These are phyloP conservation scores for Eutrema yunnanense DNA, from an alignment of 345 rosid species.

Conservation along the genomic window DNA sequence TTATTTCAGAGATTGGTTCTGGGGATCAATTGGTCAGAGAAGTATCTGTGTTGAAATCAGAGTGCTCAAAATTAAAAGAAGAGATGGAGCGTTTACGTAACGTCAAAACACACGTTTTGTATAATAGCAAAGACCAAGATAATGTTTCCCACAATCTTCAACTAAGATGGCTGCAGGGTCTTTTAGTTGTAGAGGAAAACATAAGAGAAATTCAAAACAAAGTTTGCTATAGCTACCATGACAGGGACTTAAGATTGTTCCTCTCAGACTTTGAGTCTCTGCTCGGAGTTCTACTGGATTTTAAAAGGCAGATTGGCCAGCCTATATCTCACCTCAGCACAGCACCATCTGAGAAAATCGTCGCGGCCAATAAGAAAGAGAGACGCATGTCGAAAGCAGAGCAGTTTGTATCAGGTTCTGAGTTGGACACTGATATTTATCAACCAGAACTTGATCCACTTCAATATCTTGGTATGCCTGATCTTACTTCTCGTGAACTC, in stretches of 20 bases:
- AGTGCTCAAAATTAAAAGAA: slow-evolving; percentile 66
- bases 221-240: slow-evolving; percentile 58
- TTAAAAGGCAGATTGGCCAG: slow-evolving; percentile 61
- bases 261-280: slow-evolving; percentile 60
- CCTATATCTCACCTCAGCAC: slow-evolving; percentile 35
- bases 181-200: slow-evolving; percentile 64
- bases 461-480: slow-evolving; percentile 58
- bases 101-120: slow-evolving; percentile 33
- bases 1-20: slow-evolving; percentile 73
- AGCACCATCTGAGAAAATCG: slow-evolving; percentile 34
- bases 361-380: slow-evolving; percentile 34
- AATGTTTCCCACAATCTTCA: slow-evolving; percentile 42
- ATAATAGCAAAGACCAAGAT: slow-evolving; percentile 33
- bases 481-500: slow-evolving; percentile 51
- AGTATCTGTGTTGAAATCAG: slow-evolving; percentile 72
- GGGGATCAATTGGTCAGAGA: slow-evolving; percentile 69
- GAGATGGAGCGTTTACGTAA: slow-evolving; percentile 50
- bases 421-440: slow-evolving; percentile 54
- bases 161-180: slow-evolving; percentile 59
- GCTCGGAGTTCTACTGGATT: slow-evolving; percentile 55
- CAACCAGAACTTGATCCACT: slow-evolving; percentile 73
- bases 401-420: slow-evolving; percentile 39
- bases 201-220: slow-evolving; percentile 66
- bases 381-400: slow-evolving; percentile 37
- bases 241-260: slow-evolving; percentile 53